phyloP scores from a whole-genome alignment of 1,284 basidiomycete genomes.

The Cryptococcus sp. region DNA sequence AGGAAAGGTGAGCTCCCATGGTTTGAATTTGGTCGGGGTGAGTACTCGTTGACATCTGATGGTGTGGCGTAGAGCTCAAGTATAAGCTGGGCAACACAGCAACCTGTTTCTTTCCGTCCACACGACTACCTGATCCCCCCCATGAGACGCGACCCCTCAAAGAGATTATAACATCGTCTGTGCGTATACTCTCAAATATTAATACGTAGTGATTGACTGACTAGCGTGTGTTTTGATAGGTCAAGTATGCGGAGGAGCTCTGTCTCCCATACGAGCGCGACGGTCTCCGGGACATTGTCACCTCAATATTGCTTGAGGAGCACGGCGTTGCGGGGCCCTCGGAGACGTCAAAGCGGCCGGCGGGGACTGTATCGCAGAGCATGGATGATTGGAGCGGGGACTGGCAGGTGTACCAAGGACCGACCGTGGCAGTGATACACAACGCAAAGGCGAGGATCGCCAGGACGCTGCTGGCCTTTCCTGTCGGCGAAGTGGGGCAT shows the following conservation, averaged over 20 bases:
- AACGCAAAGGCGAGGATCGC: conserved; percentile 18
- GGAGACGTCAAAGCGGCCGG: conserved; percentile 14
- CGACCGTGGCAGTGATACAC: conserved; percentile 15
- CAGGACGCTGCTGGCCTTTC: conserved; percentile 23
- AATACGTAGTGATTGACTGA: too few relatives aligned
- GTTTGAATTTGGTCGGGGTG: neutral
- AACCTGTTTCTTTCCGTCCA: conserved; percentile 13
- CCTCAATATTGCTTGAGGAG: conserved; percentile 6
- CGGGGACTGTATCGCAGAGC: neutral
- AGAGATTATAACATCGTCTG: conserved; percentile 17
- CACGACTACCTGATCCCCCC: neutral
- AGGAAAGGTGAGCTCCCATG: conserved; percentile 5
- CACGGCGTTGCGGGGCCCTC: conserved; percentile 11
- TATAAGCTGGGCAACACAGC: conserved; percentile 1
- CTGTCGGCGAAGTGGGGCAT: conserved; percentile 30
- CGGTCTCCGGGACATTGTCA: conserved; percentile 12
- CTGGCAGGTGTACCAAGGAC: conserved; percentile 18
- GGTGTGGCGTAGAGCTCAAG: neutral
- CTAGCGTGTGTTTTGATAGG: conserved; percentile 1
- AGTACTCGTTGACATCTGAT: neutral
- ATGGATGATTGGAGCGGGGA: conserved; percentile 1
- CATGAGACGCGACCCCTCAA: conserved; percentile 1
- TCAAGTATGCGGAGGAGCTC: conserved; percentile 15
- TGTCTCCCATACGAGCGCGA: conserved; percentile 15
- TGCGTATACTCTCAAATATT: conserved; percentile 2